Conservation (phyloP, 2,329 filamentous ascomycete genomes). For the Botrytis elliptica region DNA sequence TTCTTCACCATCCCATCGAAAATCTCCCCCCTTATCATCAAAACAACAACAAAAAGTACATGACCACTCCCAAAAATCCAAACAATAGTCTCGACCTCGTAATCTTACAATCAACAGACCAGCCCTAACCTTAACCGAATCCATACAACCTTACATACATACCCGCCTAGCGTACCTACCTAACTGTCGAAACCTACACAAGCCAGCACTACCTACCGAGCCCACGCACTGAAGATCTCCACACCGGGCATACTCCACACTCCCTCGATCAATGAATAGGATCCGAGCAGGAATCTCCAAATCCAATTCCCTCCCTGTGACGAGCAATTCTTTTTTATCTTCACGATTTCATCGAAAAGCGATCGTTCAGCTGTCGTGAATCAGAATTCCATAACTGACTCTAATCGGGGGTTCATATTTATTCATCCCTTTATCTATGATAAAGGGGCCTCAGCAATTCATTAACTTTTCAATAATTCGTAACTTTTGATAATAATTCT, state of each 20-base stretch:
- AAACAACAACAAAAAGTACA: not conserved
- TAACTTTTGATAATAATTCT: too few species aligned
- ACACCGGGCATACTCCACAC: not conserved
- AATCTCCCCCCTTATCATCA: not conserved
- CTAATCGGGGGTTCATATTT: too few species aligned
- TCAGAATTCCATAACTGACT: not conserved
- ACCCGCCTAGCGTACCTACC: too few species aligned
- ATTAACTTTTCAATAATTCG: too few species aligned
- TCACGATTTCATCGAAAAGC: not conserved
- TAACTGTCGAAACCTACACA: not conserved
- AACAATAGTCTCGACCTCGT: not conserved
- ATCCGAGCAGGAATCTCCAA: not conserved
- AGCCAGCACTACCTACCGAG: not conserved
- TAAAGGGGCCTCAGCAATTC: too few species aligned
- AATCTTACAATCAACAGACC: not conserved
- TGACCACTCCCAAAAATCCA: not conserved
- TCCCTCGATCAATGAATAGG: not conserved
- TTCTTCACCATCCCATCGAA: not conserved
- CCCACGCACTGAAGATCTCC: not conserved
- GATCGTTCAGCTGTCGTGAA: not conserved
- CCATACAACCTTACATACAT: not conserved
- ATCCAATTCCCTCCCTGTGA: not conserved
- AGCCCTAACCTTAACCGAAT: not conserved
- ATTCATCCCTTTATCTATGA: too few species aligned
- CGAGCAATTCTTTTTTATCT: not conserved